A percentile compares a stretch with the other conserved stretches of the same genome.
Conservation (phyloP, 2,329 filamentous ascomycete species). For the Sphaerulina musiva region DNA sequence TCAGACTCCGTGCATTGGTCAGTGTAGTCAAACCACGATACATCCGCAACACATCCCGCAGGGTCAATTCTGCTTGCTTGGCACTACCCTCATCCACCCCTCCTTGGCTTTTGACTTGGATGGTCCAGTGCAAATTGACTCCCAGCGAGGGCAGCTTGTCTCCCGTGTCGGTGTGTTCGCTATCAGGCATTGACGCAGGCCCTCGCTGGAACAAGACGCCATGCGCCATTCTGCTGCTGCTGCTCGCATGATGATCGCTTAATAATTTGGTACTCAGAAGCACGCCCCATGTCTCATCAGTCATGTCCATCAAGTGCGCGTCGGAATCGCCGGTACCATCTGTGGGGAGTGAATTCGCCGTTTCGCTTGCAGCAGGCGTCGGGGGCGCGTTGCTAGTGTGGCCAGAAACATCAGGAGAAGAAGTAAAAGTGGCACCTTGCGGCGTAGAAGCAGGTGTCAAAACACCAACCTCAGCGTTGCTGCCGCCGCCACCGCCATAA, state of each 20-base stretch:
- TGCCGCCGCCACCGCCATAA: slow-evolving; percentile 18
- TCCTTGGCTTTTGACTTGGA: slow-evolving; percentile 37
- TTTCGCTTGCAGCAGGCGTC: slow-evolving; percentile 45
- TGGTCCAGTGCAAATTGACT: slow-evolving; percentile 44
- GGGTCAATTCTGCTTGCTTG: slow-evolving; percentile 50
- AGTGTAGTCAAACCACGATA: slow-evolving; percentile 64
- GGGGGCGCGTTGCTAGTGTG: slow-evolving; percentile 30
- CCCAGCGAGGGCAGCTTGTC: slow-evolving; percentile 30
- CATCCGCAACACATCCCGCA: slow-evolving; percentile 64
- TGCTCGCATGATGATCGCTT: slow-evolving; percentile 34
- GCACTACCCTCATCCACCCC: slow-evolving; percentile 32
- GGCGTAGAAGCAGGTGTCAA: slow-evolving; percentile 64
- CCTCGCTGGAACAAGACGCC: slow-evolving; percentile 42
- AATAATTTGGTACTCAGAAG: slow-evolving; percentile 46
- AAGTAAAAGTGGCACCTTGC: slow-evolving; percentile 25
- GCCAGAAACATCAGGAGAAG: slow-evolving; percentile 28
- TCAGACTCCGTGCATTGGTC: slow-evolving; percentile 57
- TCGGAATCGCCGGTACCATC: slow-evolving; percentile 48
- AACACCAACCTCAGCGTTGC: slow-evolving; percentile 31
- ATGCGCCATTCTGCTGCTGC: slow-evolving; percentile 33
- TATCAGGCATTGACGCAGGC: not conserved
- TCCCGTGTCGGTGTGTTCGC: not conserved
- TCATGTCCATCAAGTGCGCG: slow-evolving; percentile 62
- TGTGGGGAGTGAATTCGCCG: slow-evolving; percentile 38
- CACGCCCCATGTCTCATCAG: slow-evolving; percentile 70